Base-by-base conservation (phyloP, 139 green algal genomes). In the Asterochloris sp. region DNA sequence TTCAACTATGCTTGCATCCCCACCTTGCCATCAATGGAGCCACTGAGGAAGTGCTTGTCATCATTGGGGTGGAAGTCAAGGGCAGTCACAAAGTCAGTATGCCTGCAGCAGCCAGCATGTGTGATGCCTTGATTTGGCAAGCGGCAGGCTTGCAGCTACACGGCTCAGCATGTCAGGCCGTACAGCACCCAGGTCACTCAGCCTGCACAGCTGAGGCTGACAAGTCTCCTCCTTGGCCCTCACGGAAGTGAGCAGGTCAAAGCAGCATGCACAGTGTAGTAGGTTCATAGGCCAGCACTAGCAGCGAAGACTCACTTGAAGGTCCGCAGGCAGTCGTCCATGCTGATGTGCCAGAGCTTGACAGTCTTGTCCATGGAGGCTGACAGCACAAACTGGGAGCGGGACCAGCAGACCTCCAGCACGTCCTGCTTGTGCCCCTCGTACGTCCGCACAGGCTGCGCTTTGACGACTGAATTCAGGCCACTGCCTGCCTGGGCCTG, bases 281-380 rank as follows among this genome's bases (percentile, higher is more conserved):
- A 6, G 6, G 38, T 10, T 54, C 38, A 54, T 54, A 54, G n/a
- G 23, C 38, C 29, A 76, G 13, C 38, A 21, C 69, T 47, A 21
- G 15, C 69, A 38, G 69, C 12, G 14, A 29, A 0, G 26, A 27
- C 61, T 76, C 68, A 90, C 88, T 85, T 91, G 86, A 97, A 97
- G 27, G 90, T 87, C 10, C 90, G 88, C 80, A 97, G 76, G 81
- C 90, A 95, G 77, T 93, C 89, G 21, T 85, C 84, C 80, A 95
- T 91, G 61, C 78, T 89, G 28, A 95, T 88, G 88, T 97, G 92
- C 95, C 95, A 98, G 82, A 98, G 86, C 62, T 95, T 89, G 67
- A 98, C 95, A 19, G 89, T 95, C 82, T 96, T 96, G 89, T 98
- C 95, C 88, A 96, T 94, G 10, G 89, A 95, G 0, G 91, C 89